Conservation (phyloP, 805 yeast species). For the Yamadazyma akitaensis region DNA sequence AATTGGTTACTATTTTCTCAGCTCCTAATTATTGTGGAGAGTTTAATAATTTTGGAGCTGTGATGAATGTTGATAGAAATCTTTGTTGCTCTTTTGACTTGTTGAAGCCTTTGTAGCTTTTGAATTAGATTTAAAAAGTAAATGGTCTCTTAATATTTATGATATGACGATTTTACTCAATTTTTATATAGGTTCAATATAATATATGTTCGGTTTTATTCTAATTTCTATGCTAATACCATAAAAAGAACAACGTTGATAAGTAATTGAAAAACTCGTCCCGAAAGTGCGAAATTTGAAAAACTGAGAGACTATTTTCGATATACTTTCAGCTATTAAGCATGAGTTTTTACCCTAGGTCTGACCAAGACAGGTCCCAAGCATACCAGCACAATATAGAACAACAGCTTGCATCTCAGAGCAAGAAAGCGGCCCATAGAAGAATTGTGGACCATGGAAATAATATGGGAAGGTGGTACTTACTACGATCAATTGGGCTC, state of each 20-base stretch:
- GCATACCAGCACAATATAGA: slow-evolving; percentile 35
- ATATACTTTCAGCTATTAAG: neutral
- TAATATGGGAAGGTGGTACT: slow-evolving; percentile 61
- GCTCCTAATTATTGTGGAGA: slow-evolving; percentile 88
- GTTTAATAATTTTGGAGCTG: slow-evolving; percentile 77
- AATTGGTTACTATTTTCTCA: slow-evolving; percentile 72
- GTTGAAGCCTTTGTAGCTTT: slow-evolving; percentile 47
- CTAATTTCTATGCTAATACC: too few species aligned
- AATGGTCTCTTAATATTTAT: slow-evolving; percentile 1
- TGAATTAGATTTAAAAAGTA: neutral
- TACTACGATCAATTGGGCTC: slow-evolving; percentile 45
- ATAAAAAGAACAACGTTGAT: too few species aligned
- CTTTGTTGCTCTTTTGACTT: slow-evolving; percentile 71
- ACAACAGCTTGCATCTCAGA: slow-evolving; percentile 45
- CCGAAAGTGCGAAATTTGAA: neutral
- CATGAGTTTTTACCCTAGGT: slow-evolving; percentile 9
- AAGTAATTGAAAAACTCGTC: too few species aligned
- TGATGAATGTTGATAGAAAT: slow-evolving; percentile 67
- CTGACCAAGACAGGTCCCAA: slow-evolving; percentile 18
- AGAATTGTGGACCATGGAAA: slow-evolving; percentile 79
- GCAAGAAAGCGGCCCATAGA: slow-evolving; percentile 53
- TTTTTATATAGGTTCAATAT: slow-evolving; percentile 1
- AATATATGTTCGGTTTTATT: slow-evolving; percentile 1
- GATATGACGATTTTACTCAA: slow-evolving; percentile 5
- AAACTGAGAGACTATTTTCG: neutral